These are phyloP conservation scores for Isabelozyma heimii DNA, from an alignment of 805 yeast species.

Conservation along the genomic window DNA sequence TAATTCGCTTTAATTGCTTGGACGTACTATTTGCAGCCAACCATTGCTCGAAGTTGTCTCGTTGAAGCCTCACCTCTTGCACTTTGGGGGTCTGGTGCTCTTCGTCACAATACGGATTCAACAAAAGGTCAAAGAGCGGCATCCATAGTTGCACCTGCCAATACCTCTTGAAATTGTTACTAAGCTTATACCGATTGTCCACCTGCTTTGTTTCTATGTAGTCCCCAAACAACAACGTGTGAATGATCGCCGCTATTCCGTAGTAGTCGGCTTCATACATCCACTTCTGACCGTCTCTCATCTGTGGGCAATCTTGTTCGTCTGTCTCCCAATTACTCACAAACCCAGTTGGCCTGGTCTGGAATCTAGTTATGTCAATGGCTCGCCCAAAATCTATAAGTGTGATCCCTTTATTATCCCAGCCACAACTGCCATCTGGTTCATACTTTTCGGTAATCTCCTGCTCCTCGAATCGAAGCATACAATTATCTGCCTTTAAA, in stretches of 20 bases:
- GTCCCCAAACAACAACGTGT: conserved; percentile 69
- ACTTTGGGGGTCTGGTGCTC: conserved; percentile 38
- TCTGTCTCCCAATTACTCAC: conserved; percentile 59
- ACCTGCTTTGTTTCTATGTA: conserved; percentile 46
- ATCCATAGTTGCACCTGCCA: conserved; percentile 77
- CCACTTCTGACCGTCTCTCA: conserved; percentile 64
- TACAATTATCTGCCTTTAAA: conserved; percentile 80
- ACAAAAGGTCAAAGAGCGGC: conserved; percentile 56
- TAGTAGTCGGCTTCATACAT: conserved; percentile 78
- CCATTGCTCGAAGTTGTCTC: conserved; percentile 43
- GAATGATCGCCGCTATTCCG: conserved; percentile 75
- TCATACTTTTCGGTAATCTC: conserved; percentile 21
- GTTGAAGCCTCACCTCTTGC: conserved; percentile 26
- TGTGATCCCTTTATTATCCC: conserved; percentile 54
- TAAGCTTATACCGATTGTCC: conserved; percentile 31
- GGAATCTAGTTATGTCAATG: conserved; percentile 62
- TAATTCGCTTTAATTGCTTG: conserved; percentile 23
- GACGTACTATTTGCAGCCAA: conserved; percentile 19
- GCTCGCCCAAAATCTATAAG: conserved; percentile 83
- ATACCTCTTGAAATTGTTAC: conserved; percentile 58
- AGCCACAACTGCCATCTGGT: conserved; percentile 37
- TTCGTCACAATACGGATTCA: conserved; percentile 49
- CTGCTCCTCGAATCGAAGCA: conserved; percentile 51
- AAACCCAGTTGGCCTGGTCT: conserved; percentile 47
- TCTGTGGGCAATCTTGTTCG: conserved; percentile 70